Base-by-base conservation (phyloP, 2,329 filamentous ascomycete species). In the Aureobasidium melanogenum region DNA sequence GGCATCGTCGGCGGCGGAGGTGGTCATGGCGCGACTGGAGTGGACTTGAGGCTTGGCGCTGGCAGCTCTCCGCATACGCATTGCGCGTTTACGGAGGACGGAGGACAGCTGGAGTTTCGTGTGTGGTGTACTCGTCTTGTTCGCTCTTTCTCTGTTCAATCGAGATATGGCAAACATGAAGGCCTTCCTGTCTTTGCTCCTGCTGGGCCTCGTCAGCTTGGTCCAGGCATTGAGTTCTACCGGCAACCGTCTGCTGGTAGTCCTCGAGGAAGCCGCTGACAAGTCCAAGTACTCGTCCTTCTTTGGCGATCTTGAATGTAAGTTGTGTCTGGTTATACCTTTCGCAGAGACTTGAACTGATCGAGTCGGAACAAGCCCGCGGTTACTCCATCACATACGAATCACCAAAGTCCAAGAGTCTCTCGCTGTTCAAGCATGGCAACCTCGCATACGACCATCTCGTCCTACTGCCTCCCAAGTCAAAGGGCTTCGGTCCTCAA, bases 391-490 rank as follows among this genome's bases (percentile, higher is more conserved):
- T 97, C 67, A 82, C 83, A 39, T 92, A 91, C 73, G 85, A 92
- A 73, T 91, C 91, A 8, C 89, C 91, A 64, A 94, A 94, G 78
- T 88, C 84, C 73, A 84, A 91, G 58, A 80, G 81, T 55, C 77
- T 97, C 69, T 82, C 84, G 56, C 81, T 99, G 66, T 96, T 97
- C 79, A 81, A 85, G 71, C 85, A 94, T 65, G 94, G 93, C 72
- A 90, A 94, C 78, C 86, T 88, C 73, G 85, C 84, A 65, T 97
- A 92, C 76, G 93, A 97, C 77, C 93, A 99, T 76, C 79, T 97
- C 66, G 76, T 97, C 66, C 82, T 99, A 67, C 84, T 97, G 66
- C 94, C 94, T 57, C 85, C 87, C 63, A 96, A 93, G 76, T 85
- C 89, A 34, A 99, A 99, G 83, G 92, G 90, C 64, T 88, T 97